Base-by-base conservation (phyloP, 2,329 filamentous ascomycete species). In the Clonostachys byssicola region DNA sequence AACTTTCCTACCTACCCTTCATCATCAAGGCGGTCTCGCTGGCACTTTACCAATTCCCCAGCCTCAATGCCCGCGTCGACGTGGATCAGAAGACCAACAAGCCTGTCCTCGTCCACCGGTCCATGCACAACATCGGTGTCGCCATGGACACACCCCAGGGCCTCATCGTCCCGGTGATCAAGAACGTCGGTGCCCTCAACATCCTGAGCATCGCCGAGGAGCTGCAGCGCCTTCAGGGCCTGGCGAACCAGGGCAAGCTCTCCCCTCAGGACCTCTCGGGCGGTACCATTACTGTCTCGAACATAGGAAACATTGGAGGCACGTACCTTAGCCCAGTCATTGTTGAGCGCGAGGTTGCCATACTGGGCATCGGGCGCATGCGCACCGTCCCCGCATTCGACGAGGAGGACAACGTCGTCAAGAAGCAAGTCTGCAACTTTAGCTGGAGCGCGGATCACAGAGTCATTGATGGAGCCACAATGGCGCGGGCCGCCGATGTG, bases 391-490 rank as follows among this genome's bases (percentile, higher is more conserved):
- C 94, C 12, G 86, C 89, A 4, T 97, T 97, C 66, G 77, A 73
- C 47, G 75, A 74, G 44, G 59, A 69, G 53, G 65, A 79, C 66
- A 62, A 68, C 33, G 73, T 97, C 12, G 77, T 92, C 12, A 83
- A 81, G 68, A 88, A 83, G 64, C 86, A 95, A 60, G 79, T 95
- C 51, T 86, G 86, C 63, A 91, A 95, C 61, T 90, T 97, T 57
- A 97, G 92, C 68, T 97, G 92, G 92, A 92, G 89, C 64, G 92
- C 92, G 6, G 92, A 97, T 67, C 94, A 99, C 68, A 77, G 94
- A 17, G 88, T 97, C 46, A 84, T 97, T 42, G 94, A 99, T 67
- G 94, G 94, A 3, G 92, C 92, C 42, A 96, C 92, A 50, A 90
- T 96, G 80, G 94, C 94, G 17, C 80, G 92, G 55, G 92, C 92